Evolutionary conservation across 2,329 filamentous ascomycete genomes (phyloP), one percentile per base, ranked within the genome.

Genomic region (Colletotrichum echinochloae): DNA sequence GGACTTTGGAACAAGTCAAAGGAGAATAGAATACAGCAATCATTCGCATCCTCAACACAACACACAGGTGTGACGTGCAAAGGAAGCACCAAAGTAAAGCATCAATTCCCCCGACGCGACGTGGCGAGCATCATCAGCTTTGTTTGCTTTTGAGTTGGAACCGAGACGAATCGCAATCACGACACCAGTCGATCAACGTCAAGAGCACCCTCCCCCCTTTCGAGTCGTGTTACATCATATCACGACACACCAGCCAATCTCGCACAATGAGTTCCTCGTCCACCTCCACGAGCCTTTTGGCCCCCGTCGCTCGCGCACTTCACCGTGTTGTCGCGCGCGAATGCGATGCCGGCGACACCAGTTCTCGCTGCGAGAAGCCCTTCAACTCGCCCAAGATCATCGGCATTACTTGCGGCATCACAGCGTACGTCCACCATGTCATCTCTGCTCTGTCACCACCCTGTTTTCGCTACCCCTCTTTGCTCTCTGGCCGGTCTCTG

Each of bases 291-390:
- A 63, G 51, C 64, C 35, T 70, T 8, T 11, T 70, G 67, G 57
- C 56, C 11, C 67, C 67, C 37, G 44, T 70, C 44, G 44, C 64
- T 14, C 67, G 52, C 39, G 52, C 57, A 20, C 37, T 62, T 4
- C 51, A 52, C 37, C 57, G 37, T 8, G 28, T 70, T 28, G 57
- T 51, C 28, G 64, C 51, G 30, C 67, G 67, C 26, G 67, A 70
- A 16, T 70, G 67, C 26, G 67, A 61, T 14, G 14, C 37, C 11
- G 64, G 52, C n/a, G 57, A 67, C 51, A 62, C 7, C 28, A 59
- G 57, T 64, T 16, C 51, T 20, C 67, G 64, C 30, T 70, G 67
- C 44, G 67, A 70, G 44, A 70, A 70, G 23, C 67, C 67, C 57
- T 59, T 39, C 30, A 18, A 60, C 41, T 67, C 67, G 16, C 55